Evolutionary conservation across 805 yeast genomes (phyloP).

Genomic region (Candida odintsovae): DNA sequence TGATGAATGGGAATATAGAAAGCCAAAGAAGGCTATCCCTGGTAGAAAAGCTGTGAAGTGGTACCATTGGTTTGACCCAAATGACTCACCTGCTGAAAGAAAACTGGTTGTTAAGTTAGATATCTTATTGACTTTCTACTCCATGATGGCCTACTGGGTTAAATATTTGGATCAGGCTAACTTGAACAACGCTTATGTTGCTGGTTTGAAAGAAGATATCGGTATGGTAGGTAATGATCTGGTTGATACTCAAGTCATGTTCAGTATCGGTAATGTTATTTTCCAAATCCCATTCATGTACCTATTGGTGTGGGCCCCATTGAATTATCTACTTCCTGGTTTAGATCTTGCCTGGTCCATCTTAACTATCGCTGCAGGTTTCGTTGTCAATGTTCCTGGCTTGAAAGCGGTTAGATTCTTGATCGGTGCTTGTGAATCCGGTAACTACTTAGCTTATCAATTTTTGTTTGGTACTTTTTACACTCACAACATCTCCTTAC

Average conservation of each 20-base stretch:
- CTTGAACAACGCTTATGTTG: slow-evolving; percentile 59
- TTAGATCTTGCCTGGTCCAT: slow-evolving; percentile 37
- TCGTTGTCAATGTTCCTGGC: slow-evolving; percentile 44
- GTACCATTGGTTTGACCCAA: slow-evolving; percentile 13
- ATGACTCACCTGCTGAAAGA: slow-evolving; percentile 32
- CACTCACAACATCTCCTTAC: slow-evolving; percentile 50
- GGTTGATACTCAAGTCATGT: slow-evolving; percentile 53
- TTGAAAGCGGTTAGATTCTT: slow-evolving; percentile 61
- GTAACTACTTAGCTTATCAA: slow-evolving; percentile 57
- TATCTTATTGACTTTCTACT: slow-evolving; percentile 46
- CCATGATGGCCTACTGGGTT: slow-evolving; percentile 62
- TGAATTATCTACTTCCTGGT: slow-evolving; percentile 38
- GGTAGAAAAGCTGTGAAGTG: slow-evolving; percentile 4
- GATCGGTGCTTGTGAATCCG: slow-evolving; percentile 64
- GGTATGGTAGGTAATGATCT: slow-evolving; percentile 60
- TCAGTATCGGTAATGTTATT: slow-evolving; percentile 54
- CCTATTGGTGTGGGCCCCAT: slow-evolving; percentile 41
- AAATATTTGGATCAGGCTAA: slow-evolving; percentile 60
- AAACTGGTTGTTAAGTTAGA: slow-evolving; percentile 49
- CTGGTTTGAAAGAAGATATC: slow-evolving; percentile 56
- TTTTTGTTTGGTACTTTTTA: slow-evolving; percentile 56
- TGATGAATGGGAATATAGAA: slow-evolving; percentile 45
- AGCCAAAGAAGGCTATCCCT: neutral
- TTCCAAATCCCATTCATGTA: slow-evolving; percentile 66
- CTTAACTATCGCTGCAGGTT: slow-evolving; percentile 38